phyloP scores from a whole-genome alignment of 2,329 filamentous ascomycete species.

The Colletotrichum sidae region DNA sequence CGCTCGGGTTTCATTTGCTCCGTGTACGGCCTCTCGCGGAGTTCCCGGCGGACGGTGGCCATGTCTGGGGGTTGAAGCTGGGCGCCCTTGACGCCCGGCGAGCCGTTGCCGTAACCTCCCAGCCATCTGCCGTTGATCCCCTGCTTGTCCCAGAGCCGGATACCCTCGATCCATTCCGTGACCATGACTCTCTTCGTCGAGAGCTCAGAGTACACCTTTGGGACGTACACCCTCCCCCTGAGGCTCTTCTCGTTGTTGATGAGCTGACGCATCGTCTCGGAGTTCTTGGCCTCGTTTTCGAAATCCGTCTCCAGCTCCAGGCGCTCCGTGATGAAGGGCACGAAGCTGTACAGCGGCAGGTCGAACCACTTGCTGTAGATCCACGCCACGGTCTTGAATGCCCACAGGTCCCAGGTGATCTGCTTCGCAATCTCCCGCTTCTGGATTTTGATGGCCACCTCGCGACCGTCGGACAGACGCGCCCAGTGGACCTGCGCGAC shows the following conservation, averaged over 20 bases:
- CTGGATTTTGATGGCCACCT: slow-evolving; percentile 96
- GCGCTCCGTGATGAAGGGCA: slow-evolving; percentile 94
- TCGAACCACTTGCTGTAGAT: slow-evolving; percentile 91
- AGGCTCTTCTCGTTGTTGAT: slow-evolving; percentile 82
- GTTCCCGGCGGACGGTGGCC: slow-evolving; percentile 56
- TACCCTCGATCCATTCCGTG: slow-evolving; percentile 97
- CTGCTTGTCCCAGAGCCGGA: slow-evolving; percentile 92
- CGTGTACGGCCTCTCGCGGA: slow-evolving; percentile 63
- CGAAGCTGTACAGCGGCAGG: slow-evolving; percentile 89
- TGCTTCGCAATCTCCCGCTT: slow-evolving; percentile 94
- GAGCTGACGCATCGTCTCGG: slow-evolving; percentile 82
- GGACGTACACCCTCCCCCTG: slow-evolving; percentile 86
- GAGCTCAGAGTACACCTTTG: slow-evolving; percentile 84
- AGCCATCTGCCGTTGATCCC: slow-evolving; percentile 82
- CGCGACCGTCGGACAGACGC: slow-evolving; percentile 82
- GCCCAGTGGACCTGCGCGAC: slow-evolving; percentile 99
- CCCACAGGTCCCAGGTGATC: slow-evolving; percentile 94
- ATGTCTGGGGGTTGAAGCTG: slow-evolving; percentile 66
- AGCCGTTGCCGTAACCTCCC: slow-evolving; percentile 80
- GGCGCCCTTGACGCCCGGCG: slow-evolving; percentile 79
- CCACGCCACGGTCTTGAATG: slow-evolving; percentile 88
- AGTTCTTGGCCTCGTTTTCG: slow-evolving; percentile 88
- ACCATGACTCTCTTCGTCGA: slow-evolving; percentile 88
- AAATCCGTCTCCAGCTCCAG: slow-evolving; percentile 95
- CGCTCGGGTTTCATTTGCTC: slow-evolving; percentile 83